Evolutionary conservation across 768 basidiomycete genomes (phyloP).

Genomic region (Suillus fuscotomentosus): DNA sequence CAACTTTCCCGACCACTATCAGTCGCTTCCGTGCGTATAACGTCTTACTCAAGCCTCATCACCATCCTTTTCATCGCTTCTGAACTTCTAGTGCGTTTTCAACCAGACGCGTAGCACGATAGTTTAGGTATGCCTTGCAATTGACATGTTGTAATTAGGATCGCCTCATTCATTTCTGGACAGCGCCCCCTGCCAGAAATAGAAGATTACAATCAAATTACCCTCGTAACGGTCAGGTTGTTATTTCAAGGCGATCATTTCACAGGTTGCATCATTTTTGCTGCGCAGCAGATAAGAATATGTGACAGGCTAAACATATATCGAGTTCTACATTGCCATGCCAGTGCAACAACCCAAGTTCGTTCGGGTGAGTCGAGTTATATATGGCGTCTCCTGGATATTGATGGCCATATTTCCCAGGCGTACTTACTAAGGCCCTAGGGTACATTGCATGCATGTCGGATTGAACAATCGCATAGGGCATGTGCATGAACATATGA

Average conservation of each 20-base stretch:
- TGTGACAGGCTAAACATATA: not conserved
- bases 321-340: not conserved
- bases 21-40: not conserved
- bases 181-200: not conserved
- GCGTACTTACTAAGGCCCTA: not conserved
- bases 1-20: not conserved
- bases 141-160: not conserved
- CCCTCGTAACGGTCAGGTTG: not conserved
- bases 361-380: not conserved
- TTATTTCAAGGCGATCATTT: not conserved
- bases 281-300: constrained; percentile 1
- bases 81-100: not conserved
- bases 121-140: not conserved
- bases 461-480: not conserved
- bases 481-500: not conserved
- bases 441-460: not conserved
- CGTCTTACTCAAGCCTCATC: not conserved
- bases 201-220: not conserved
- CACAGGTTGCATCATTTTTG: constrained; percentile 3
- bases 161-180: not conserved
- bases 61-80: not conserved
- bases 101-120: not conserved
- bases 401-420: not conserved
- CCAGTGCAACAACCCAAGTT: not conserved
- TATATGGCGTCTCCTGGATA: not conserved